Percentiles rank a stretch among this genome's conserved stretches.
These are phyloP conservation scores for Hymenoscyphus linearis DNA, from an alignment of 2,329 filamentous ascomycete genomes.

Conservation along the genomic window DNA sequence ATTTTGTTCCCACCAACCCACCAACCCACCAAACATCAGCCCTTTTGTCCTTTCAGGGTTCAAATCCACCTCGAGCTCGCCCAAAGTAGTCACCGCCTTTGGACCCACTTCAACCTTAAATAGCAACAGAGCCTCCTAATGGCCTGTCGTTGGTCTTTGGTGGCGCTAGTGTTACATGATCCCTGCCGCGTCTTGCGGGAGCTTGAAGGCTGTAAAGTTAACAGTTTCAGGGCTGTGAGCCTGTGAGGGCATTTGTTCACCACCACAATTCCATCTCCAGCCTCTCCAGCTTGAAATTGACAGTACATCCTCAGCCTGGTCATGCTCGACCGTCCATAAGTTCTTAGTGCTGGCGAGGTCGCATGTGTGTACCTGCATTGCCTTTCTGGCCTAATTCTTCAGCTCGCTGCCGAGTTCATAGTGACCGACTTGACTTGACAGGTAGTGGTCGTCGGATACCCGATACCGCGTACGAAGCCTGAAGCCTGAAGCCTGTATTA, in stretches of 20 bases:
- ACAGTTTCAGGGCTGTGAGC: too few species aligned
- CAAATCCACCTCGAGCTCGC: not conserved
- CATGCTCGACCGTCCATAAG: slow-evolving; percentile 6
- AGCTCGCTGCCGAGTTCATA: slow-evolving; percentile 17
- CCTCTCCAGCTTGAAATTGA: not conserved
- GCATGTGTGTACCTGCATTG: slow-evolving; percentile 14
- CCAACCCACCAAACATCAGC: too few species aligned
- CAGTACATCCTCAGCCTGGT: slow-evolving; percentile 14
- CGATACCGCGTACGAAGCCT: slow-evolving; percentile 9
- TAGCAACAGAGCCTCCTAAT: slow-evolving; percentile 3
- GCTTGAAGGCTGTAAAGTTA: too few species aligned
- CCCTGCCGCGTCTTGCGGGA: too few species aligned
- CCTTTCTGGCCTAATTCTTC: slow-evolving; percentile 19
- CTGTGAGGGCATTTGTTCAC: too few species aligned
- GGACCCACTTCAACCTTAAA: slow-evolving; percentile 14
- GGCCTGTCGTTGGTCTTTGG: slow-evolving; percentile 9
- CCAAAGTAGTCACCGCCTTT: slow-evolving; percentile 7
- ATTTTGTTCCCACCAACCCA: not conserved
- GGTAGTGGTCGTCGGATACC: slow-evolving; percentile 14
- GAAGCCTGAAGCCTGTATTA: too few species aligned
- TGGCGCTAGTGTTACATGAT: not conserved
- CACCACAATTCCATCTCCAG: too few species aligned
- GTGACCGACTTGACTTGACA: slow-evolving; percentile 1
- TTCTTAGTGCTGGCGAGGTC: not conserved
- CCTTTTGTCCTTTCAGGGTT: not conserved